Base-by-base conservation (phyloP, 2,329 filamentous ascomycete species). In the Colletotrichum paranaense region DNA sequence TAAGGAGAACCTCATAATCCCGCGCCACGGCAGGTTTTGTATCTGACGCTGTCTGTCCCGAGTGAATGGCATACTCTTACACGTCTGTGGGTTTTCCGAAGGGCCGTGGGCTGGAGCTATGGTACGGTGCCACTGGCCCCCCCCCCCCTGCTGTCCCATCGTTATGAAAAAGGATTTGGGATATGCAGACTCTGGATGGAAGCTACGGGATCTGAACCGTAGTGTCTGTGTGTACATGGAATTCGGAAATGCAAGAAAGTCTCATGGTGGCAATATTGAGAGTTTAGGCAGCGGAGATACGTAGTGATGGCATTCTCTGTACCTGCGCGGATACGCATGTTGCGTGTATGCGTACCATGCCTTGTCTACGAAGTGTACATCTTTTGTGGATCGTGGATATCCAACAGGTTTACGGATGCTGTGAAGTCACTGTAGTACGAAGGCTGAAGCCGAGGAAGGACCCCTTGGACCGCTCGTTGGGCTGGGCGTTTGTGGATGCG, bases 401-500 rank as follows among this genome's bases (percentile, higher is more conserved):
- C 12, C 38, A 7, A 46, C 6, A 46, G 19, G 42, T n/a, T 16
- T 32, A 32, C 30, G 32, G 32, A 32, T 32, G 11, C 42, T 46
- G 42, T 9, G 42, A 9, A 46, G 30, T 30, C 8, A 30, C 30
- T 30, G 30, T 30, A 30, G 30, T 9, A 30, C 3, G 30, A 30
- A 16, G 35, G 12, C 14, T 6, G 12, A 42, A 16, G 42, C 42
- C 42, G 5, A 46, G 42, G 42, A 22, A 46, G 42, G 42, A 22
- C 19, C 28, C 6, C 6, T 22, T 59, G 22, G 19, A 35, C 64
- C n/a, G 35, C 30, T 26, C 65, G 26, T 68, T 63, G 59, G 58
- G 69, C 65, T 58, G 59, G 64, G 52, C 63, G 60, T 49, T 56
- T 56, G 49, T 64, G 46, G 46, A 46, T 68, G 66, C 58, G 16